Evolutionary conservation across 106 monocot species (phyloP), one percentile per base, ranked within the genome.

Genomic region (Allium fistulosum): DNA sequence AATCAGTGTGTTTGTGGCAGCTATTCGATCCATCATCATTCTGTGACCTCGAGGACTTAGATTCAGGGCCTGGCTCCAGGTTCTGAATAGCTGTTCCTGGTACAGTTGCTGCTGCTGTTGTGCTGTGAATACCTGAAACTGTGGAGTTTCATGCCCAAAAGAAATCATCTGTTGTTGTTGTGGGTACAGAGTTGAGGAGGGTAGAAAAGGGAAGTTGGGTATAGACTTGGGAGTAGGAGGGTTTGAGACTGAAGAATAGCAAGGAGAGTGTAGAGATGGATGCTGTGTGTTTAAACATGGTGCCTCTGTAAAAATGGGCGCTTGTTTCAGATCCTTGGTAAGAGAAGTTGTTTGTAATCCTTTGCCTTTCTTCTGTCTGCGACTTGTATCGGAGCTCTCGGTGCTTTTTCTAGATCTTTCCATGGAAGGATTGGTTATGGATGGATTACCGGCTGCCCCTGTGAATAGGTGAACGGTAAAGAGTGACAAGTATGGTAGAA

Each of bases 1-100:
- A 37, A 4, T 37, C 18, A 26, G 55, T 7, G 53, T 10, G 45
- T 17, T 9, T 17, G 49, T 15, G 8, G 61, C 71, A 6, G 74
- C 50, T 1, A 74, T 37, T 10, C 68, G 49, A 58, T 59, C 69
- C 77, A 66, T 77, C 79, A 75, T 75, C 70, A 76, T 76, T 58
- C 27, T 64, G 17, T 79, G 81, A 3, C 81, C 81, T 7, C 75
- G 71, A 0, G 85, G 85, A 67, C 85, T 85, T 18, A 85, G 78
- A 51, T 85, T 85, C 65, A 82, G 62, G 7, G 74, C 71, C 57
- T 82, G 72, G 59, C 69, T 75, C 78, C 71, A 75, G 62, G 75
- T 68, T 26, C 50, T 52, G 3, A 82, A 47, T 27, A 82, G 74
- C 70, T 77, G 65, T 49, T 77, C 62, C 4, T 62, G 69, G 7